Conservation (phyloP, 306 rosid species). For the Neltuma alba region DNA sequence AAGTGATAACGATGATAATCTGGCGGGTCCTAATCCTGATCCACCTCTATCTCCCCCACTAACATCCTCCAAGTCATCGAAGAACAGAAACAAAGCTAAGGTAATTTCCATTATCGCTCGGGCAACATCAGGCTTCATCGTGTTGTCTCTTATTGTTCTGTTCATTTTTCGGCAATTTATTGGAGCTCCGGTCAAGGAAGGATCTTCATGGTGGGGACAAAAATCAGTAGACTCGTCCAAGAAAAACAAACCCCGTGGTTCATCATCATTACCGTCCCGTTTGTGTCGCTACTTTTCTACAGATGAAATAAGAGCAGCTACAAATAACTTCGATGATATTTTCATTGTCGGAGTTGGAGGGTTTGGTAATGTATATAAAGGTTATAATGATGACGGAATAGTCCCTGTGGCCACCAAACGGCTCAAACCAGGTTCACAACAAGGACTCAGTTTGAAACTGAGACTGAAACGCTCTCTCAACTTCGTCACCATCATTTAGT, state of each 20-base stretch:
- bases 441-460: background rate
- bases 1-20: too few species aligned
- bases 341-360: background rate
- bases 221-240: background rate
- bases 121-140: background rate
- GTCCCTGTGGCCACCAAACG: slow-evolving; percentile 28
- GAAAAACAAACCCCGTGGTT: background rate
- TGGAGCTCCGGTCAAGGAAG: too few species aligned
- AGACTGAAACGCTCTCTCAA: slow-evolving; percentile 4
- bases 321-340: slow-evolving; percentile 20
- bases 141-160: background rate
- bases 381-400: slow-evolving; percentile 12
- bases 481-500: background rate
- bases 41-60: background rate
- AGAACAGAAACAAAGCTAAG: too few species aligned
- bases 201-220: too few species aligned
- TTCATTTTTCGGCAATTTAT: background rate
- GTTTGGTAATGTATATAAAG: slow-evolving; percentile 39
- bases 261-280: background rate
- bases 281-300: slow-evolving; percentile 32
- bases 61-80: too few species aligned
- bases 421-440: background rate
- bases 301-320: slow-evolving; percentile 32
- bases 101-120: background rate
- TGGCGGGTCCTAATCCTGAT: too few species aligned